Percentiles rank a stretch among this genome's conserved stretches.
Conservation (phyloP, 1,284 basidiomycete species). For the Trichosporon ovoides region DNA sequence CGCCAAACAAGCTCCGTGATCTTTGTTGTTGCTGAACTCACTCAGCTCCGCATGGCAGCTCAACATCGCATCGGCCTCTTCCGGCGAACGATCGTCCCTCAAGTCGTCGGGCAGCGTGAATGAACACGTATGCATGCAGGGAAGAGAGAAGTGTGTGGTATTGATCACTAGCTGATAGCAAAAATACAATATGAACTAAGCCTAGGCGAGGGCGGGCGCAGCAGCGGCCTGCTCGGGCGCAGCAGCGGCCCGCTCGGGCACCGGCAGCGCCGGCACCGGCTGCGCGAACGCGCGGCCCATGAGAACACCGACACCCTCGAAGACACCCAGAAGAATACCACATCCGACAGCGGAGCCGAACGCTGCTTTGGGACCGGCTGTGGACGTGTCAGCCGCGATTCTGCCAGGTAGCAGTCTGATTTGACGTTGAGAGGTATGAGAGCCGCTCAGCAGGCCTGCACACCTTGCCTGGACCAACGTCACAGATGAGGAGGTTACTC, state of each 20-base stretch:
- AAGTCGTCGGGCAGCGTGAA: not conserved
- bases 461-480: not conserved
- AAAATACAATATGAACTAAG: constrained; percentile 11
- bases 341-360: constrained; percentile 89
- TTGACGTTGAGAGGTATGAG: too few species aligned
- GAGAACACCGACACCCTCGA: constrained; percentile 58
- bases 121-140: constrained; percentile 18
- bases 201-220: constrained; percentile 28
- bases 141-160: constrained; percentile 18
- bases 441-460: too few species aligned
- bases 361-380: constrained; percentile 87
- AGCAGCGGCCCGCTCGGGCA: constrained; percentile 4
- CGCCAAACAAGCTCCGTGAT: too few species aligned
- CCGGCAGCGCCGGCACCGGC: constrained; percentile 45
- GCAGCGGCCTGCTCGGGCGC: constrained; percentile 35
- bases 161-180: constrained; percentile 8
- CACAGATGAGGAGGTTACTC: constrained; percentile 48
- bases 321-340: constrained; percentile 93
- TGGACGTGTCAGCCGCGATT: not conserved
- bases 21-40: too few species aligned
- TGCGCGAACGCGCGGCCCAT: constrained; percentile 48
- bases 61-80: too few species aligned
- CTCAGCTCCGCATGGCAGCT: too few species aligned
- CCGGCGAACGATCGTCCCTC: not conserved
- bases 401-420: too few species aligned